Percentiles rank a stretch among this genome's conserved stretches.
Evolutionary conservation across 805 yeast species (phyloP).

Genomic region (Candida sphagnicola): DNA sequence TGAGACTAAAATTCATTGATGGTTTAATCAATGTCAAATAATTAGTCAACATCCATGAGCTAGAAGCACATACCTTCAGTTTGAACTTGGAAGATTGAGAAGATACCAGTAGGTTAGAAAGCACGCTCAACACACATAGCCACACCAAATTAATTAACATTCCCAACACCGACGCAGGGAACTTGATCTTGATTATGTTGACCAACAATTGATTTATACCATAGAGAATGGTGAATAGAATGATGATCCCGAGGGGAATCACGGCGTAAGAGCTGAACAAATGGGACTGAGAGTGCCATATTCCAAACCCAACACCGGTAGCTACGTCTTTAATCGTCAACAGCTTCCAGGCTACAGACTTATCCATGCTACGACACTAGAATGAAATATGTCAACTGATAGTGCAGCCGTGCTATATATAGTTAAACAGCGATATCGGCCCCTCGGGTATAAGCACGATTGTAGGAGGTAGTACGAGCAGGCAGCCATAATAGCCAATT

Average conservation of each 20-base stretch:
- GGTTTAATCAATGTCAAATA: conserved; percentile 45
- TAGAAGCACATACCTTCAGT: conserved; percentile 9
- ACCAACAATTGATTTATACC: conserved; percentile 49
- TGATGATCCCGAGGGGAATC: conserved; percentile 46
- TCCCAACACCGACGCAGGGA: conserved; percentile 70
- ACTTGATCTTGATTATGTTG: conserved; percentile 42
- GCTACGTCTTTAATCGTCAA: conserved; percentile 5
- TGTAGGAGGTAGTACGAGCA: too few relatives aligned
- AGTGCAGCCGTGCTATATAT: too few relatives aligned
- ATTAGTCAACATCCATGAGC: conserved; percentile 19
- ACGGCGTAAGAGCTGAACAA: conserved; percentile 41
- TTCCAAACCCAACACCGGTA: conserved; percentile 23
- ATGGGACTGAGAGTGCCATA: conserved; percentile 31
- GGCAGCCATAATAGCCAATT: too few relatives aligned
- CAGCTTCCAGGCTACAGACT: too few relatives aligned
- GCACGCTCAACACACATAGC: conserved; percentile 34
- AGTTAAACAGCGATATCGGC: too few relatives aligned
- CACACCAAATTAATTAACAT: conserved; percentile 56
- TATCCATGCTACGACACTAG: too few relatives aligned
- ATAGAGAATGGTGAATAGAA: conserved; percentile 45
- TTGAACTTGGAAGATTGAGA: conserved; percentile 5
- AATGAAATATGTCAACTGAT: too few relatives aligned
- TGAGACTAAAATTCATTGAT: conserved; percentile 63
- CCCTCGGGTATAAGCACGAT: too few relatives aligned
- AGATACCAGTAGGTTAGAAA: conserved; percentile 10